A percentile compares a stretch with the other conserved stretches of the same genome.
These are phyloP conservation scores for Chrysopogon serrulatus DNA, from an alignment of 176 grass and related monocot genomes.

Conservation along the genomic window DNA sequence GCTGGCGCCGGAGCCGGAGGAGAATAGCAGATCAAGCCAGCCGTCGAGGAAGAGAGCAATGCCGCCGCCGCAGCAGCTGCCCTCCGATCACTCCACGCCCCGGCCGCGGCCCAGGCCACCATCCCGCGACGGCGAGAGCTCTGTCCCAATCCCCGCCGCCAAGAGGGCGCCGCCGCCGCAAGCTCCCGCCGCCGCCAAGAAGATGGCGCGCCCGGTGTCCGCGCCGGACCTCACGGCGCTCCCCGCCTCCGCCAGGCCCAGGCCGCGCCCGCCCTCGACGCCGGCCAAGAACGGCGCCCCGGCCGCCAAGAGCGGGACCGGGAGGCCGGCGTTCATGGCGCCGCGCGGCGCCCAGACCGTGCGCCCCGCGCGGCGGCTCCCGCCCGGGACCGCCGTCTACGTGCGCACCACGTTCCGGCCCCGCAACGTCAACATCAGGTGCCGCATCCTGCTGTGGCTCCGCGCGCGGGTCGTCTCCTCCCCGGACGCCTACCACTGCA, in stretches of 20 bases:
- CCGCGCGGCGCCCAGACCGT: conserved; percentile 9
- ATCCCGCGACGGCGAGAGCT: not conserved
- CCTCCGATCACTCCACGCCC: not conserved
- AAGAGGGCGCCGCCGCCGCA: conserved; percentile 13
- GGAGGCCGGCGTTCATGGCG: not conserved
- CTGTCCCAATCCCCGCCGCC: not conserved
- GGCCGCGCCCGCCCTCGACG: not conserved
- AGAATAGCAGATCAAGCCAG: too few species aligned
- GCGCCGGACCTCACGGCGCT: not conserved
- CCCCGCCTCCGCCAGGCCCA: not conserved
- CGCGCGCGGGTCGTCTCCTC: conserved; percentile 23
- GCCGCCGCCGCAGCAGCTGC: conserved; percentile 10
- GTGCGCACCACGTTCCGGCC: conserved; percentile 24
- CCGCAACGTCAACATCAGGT: not conserved
- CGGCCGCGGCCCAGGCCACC: not conserved
- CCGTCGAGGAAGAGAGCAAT: not conserved
- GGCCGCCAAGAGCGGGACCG: not conserved
- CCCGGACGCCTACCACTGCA: conserved; percentile 16
- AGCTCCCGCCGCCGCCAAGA: conserved; percentile 3
- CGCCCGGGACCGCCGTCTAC: conserved; percentile 37
- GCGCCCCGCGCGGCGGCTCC: conserved; percentile 26
- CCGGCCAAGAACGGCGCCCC: not conserved
- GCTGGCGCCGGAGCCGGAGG: too few species aligned
- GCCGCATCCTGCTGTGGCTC: conserved; percentile 12
- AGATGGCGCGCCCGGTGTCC: conserved; percentile 11